phyloP scores from a whole-genome alignment of 129 eudicot species.

The Flaveria brownii region DNA sequence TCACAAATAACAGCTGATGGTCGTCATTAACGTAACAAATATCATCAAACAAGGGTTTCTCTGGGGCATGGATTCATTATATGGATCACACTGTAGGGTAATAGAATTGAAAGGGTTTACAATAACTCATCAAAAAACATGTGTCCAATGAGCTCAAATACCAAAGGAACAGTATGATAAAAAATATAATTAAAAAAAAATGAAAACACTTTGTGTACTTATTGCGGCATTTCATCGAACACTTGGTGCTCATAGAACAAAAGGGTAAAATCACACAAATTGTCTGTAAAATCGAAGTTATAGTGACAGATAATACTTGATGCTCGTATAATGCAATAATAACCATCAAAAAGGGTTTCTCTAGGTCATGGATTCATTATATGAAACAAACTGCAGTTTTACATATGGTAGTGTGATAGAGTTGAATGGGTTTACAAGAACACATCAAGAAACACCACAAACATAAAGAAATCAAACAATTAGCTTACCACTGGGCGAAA shows the following conservation, averaged over 20 bases:
- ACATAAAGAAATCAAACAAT: neutral
- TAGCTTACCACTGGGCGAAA: neutral
- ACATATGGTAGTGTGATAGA: neutral
- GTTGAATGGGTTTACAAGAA: neutral
- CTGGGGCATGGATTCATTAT: neutral
- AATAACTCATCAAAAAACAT: neutral
- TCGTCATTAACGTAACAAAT: neutral
- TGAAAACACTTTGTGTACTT: neutral
- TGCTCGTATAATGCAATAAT: neutral
- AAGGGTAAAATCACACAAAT: neutral
- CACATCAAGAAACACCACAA: neutral
- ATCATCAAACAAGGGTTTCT: neutral
- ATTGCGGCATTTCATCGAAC: constrained; percentile 10
- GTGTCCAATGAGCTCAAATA: too few relatives aligned
- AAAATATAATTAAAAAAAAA: too few relatives aligned
- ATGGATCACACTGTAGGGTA: neutral
- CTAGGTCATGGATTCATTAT: neutral
- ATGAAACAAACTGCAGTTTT: neutral
- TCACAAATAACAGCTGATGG: neutral
- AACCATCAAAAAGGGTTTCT: neutral
- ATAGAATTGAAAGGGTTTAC: neutral
- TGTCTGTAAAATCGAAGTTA: neutral
- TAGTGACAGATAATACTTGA: neutral
- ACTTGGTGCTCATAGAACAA: neutral
- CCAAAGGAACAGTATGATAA: too few relatives aligned